Base-by-base conservation (phyloP, 2,329 filamentous ascomycete genomes). In the Dactylellina cionopaga region DNA sequence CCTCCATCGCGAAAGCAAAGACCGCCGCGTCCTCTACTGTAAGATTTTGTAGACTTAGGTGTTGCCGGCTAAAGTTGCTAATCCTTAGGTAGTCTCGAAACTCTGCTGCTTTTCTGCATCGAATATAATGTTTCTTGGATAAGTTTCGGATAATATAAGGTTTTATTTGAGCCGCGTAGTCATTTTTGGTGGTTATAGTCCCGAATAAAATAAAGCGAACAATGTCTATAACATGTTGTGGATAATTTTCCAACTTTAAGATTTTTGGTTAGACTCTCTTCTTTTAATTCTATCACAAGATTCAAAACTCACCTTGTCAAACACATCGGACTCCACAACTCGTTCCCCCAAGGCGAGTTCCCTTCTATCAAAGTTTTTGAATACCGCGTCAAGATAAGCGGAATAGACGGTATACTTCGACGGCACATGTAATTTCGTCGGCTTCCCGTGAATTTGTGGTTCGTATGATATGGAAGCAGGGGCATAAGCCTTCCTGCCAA, bases 121-220 rank as follows among this genome's bases (percentile, higher is more conserved):
- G n/a, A 13, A 70, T 56, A 22, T 70, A 70, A 6, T 56, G 22
- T 7, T 13, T 33, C 17, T n/a, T 47, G 2, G 22, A 29, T 10
- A 70, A 11, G 27, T 70, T 70, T 13, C 65, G 47, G 9, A 70
- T 70, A 4, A 70, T n/a, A 17, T 47, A 63, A 5, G 19, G 17
- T 31, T 44, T 39, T 51, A 15, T 58, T 0, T 27, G 17, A 9
- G 31, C 25, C 11, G 39, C n/a, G n/a, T n/a, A n/a, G n/a, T n/a
- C n/a, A n/a, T n/a, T n/a, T n/a, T n/a, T n/a, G n/a, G n/a, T n/a
- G n/a, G 43, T 43, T 2, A 17, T 58, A 7, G 35, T 46, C 10
- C 54, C 37, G 2, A 27, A 2, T 10, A 58, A 17, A 10, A 58
- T 7, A 17, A 44, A 58, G 11, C 54, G 33, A n/a, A 58, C 19